These are phyloP conservation scores for Boletus holoroseus DNA, from an alignment of 1,284 basidiomycete species.

Conservation along the genomic window DNA sequence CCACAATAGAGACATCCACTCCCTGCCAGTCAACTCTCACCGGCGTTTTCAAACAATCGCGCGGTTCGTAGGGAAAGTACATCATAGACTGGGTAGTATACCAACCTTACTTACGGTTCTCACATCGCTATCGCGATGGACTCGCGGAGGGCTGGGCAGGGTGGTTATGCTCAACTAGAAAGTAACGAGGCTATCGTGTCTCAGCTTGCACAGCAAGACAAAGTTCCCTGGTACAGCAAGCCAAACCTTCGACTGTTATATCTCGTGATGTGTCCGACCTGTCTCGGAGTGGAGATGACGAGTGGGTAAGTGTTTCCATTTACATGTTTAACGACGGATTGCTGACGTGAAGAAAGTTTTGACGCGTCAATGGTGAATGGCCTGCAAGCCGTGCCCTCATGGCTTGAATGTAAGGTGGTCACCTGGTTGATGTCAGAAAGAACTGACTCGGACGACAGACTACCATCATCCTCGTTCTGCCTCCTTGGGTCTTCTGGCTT, in stretches of 20 bases:
- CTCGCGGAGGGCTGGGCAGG: background rate
- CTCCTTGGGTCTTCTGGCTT: slow-evolving; percentile 15
- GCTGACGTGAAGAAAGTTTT: slow-evolving; percentile 12
- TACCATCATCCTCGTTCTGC: slow-evolving; percentile 19
- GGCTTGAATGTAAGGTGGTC: slow-evolving; percentile 18
- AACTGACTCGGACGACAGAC: slow-evolving; percentile 9
- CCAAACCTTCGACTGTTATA: slow-evolving; percentile 34
- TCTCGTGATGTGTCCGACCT: slow-evolving; percentile 51
- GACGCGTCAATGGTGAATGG: slow-evolving; percentile 18
- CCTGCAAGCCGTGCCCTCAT: slow-evolving; percentile 20
- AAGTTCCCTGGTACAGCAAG: slow-evolving; percentile 52
- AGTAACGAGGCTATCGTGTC: slow-evolving; percentile 39
- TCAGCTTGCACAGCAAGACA: slow-evolving; percentile 43
- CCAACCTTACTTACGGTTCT: background rate
- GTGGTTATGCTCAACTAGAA: background rate
- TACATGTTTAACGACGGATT: background rate
- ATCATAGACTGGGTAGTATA: too few species aligned
- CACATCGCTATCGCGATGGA: slow-evolving; percentile 5
- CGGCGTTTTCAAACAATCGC: background rate
- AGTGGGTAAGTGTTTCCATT: slow-evolving; percentile 44
- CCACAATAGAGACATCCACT: background rate
- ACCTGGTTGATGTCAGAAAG: background rate
- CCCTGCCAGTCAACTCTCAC: background rate
- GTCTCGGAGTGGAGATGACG: slow-evolving; percentile 59
- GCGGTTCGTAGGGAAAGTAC: background rate